Evolutionary conservation across 768 basidiomycete species (phyloP).

Genomic region (Mycena olivaceomarginata): DNA sequence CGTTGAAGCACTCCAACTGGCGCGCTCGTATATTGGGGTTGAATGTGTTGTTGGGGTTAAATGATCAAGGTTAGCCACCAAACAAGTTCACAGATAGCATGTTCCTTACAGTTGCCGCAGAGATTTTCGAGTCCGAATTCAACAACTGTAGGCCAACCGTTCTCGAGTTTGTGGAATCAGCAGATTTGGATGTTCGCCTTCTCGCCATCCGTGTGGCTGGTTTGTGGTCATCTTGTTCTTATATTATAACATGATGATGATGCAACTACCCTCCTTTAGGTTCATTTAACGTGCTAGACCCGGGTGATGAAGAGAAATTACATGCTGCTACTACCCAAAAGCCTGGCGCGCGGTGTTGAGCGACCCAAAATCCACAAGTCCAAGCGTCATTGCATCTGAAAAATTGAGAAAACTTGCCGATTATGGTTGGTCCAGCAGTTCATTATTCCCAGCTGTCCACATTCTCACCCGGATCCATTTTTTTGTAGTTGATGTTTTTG

Average conservation of each 20-base stretch:
- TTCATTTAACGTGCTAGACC: not conserved
- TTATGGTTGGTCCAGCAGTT: not conserved
- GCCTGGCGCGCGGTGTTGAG: not conserved
- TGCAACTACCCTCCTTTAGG: not conserved
- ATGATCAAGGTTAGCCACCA: not conserved
- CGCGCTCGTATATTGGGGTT: not conserved
- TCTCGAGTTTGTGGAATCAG: not conserved
- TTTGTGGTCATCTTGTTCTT: not conserved
- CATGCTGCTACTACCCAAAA: not conserved
- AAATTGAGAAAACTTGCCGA: slow-evolving; percentile 4
- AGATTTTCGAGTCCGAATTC: not conserved
- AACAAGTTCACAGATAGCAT: not conserved
- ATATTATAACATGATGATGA: not conserved
- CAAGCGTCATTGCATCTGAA: not conserved
- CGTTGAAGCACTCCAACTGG: not conserved
- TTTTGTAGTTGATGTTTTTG: not conserved
- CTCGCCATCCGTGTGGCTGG: slow-evolving; percentile 2
- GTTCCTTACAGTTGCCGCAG: not conserved
- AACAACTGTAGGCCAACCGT: not conserved
- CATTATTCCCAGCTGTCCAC: not conserved
- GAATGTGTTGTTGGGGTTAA: not conserved
- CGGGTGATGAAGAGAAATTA: not conserved
- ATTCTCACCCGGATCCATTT: not conserved
- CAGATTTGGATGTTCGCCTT: slow-evolving; percentile 9
- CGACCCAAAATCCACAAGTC: not conserved